Base-by-base conservation (phyloP, 495 filamentous ascomycete genomes). In the Tuber borchii region DNA sequence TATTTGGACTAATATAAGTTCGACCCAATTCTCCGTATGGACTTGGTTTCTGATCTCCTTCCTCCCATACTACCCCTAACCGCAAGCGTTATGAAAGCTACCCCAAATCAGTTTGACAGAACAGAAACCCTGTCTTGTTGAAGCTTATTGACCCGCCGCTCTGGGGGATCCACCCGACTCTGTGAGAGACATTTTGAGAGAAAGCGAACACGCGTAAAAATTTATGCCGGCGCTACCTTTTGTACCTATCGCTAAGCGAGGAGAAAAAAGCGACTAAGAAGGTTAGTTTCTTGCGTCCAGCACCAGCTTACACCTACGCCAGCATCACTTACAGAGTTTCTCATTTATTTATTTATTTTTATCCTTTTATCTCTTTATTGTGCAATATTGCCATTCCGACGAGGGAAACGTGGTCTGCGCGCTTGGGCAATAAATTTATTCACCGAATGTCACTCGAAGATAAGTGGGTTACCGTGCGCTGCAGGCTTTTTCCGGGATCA, bases 381-480 rank as follows among this genome's bases (percentile, higher is more conserved):
- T 61, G n/a, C 51, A 31, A 61, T 61, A 34, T 65, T 19, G 26
- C 26, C 16, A 65, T 65, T 65, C 56, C 26, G 31, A 34, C 26
- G 56, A 34, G 26, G 56, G 56, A 65, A 65, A 65, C 56, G 26
- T 34, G 56, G 56, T 65, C 56, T 14, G 4, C 56, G 12, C 26
- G 56, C 56, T 65, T 34, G 31, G 14, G 12, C 56, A 34, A 2
- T 65, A 65, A 65, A 65, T 65, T 7, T 34, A 19, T 34, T 65
- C 56, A 65, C 56, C 56, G 26, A 65, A 19, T 34, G 56, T 65
- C 56, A 65, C 56, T 65, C 56, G 56, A 65, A 34, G 56, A 65
- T 34, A 34, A 16, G 56, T 19, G 12, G 56, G 26, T 34, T 34
- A 7, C 56, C 56, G 56, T 65, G 56, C 3, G 26, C 56, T 65